A percentile compares a stretch with the other conserved stretches of the same genome.
These are phyloP conservation scores for Wickerhamiella vanderwaltii DNA, from an alignment of 805 yeast genomes.

Conservation along the genomic window DNA sequence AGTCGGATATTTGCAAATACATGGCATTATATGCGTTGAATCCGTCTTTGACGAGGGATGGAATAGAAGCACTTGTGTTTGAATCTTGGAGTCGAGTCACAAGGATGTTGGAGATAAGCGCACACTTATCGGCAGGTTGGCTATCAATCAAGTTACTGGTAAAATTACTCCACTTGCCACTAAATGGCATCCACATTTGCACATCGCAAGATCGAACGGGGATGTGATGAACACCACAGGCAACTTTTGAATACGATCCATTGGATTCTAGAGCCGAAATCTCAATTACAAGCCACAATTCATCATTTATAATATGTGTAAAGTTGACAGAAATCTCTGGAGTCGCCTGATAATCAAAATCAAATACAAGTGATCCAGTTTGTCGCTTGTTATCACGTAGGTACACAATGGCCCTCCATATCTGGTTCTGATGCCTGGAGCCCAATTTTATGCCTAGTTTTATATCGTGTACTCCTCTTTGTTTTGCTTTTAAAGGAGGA, in stretches of 20 bases:
- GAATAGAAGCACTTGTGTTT: background rate
- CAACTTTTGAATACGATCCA: background rate
- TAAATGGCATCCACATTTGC: background rate
- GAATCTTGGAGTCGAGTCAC: too few species aligned
- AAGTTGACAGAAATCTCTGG: background rate
- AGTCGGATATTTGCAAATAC: background rate
- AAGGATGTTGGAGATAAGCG: background rate
- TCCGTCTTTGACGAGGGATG: conserved; percentile 1
- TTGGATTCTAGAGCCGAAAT: background rate
- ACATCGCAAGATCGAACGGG: background rate
- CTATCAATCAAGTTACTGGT: background rate
- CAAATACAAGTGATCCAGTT: background rate
- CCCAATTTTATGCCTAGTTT: background rate
- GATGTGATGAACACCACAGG: background rate
- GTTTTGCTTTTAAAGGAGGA: background rate
- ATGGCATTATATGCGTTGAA: conserved; percentile 1
- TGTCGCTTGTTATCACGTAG: background rate
- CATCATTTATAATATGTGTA: background rate
- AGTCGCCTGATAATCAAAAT: background rate
- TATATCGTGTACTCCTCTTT: background rate
- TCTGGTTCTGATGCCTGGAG: background rate
- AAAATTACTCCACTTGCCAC: background rate
- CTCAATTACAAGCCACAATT: background rate
- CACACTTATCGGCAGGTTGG: background rate
- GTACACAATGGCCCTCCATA: conserved; percentile 3